phyloP scores from a whole-genome alignment of 2,329 filamentous ascomycete species.

The Cytospora piceae region DNA sequence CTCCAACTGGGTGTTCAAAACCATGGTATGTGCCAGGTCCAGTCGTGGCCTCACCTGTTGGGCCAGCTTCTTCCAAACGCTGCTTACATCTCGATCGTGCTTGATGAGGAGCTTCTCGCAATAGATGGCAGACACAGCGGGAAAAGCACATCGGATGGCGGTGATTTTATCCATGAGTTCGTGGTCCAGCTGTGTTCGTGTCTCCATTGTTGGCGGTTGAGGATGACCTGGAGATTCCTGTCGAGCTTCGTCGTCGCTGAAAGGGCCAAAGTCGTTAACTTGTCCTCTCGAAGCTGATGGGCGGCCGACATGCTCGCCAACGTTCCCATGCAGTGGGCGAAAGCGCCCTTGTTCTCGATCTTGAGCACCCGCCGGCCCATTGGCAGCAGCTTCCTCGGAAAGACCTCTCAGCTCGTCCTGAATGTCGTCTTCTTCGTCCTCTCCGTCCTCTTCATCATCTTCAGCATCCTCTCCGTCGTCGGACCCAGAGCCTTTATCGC shows the following conservation, averaged over 20 bases:
- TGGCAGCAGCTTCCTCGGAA: conserved; percentile 35
- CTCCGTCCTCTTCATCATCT: conserved; percentile 31
- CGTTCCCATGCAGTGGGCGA: conserved; percentile 36
- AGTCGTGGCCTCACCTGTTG: conserved; percentile 39
- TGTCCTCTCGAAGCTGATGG: not conserved
- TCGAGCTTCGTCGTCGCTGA: conserved; percentile 3
- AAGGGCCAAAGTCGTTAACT: conserved; percentile 10
- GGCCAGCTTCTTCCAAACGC: conserved; percentile 44
- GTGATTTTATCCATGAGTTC: conserved; percentile 29
- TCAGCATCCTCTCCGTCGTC: conserved; percentile 35
- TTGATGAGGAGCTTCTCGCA: conserved; percentile 44
- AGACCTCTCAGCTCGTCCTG: conserved; percentile 40
- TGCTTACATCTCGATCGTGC: conserved; percentile 42
- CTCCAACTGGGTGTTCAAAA: conserved; percentile 28
- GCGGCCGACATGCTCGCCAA: conserved; percentile 32
- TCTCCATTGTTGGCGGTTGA: not conserved
- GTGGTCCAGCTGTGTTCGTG: conserved; percentile 5
- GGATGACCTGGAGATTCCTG: not conserved
- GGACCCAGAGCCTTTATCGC: conserved; percentile 31
- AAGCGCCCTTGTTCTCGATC: not conserved
- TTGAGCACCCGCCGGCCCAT: conserved; percentile 15
- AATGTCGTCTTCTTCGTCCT: conserved; percentile 39
- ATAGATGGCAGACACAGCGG: conserved; percentile 41
- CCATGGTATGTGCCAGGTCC: conserved; percentile 29
- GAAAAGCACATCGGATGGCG: conserved; percentile 46